Percentiles rank a stretch among this genome's conserved stretches.
Evolutionary conservation across 1,139 yeast species (phyloP).

Genomic region (Yamadazyma sp.): DNA sequence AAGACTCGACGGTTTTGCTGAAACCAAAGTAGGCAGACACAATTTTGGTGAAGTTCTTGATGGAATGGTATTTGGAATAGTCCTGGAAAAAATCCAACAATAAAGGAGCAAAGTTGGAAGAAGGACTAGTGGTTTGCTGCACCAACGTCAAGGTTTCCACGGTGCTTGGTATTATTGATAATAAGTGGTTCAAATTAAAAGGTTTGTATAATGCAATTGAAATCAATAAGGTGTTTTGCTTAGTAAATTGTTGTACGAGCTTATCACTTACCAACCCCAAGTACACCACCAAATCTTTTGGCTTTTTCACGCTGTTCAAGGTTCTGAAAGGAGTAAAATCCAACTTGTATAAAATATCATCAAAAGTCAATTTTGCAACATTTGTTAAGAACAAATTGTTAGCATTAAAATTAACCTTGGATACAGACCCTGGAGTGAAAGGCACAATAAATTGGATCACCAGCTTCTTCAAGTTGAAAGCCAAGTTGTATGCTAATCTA

Average conservation of each 20-base stretch:
- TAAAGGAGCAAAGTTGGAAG: slow-evolving; percentile 56
- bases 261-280: slow-evolving; percentile 57
- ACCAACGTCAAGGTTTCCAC: slow-evolving; percentile 62
- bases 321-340: slow-evolving; percentile 24
- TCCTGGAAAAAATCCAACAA: slow-evolving; percentile 75
- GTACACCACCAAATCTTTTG: slow-evolving; percentile 50
- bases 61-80: slow-evolving; percentile 46
- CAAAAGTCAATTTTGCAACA: slow-evolving; percentile 19
- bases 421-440: slow-evolving; percentile 10
- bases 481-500: slow-evolving; percentile 56
- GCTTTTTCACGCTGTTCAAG: slow-evolving; percentile 13
- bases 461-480: slow-evolving; percentile 48
- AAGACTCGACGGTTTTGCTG: slow-evolving; percentile 44
- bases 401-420: slow-evolving; percentile 4
- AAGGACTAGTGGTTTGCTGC: slow-evolving; percentile 54
- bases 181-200: slow-evolving; percentile 53
- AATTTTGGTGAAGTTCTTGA: slow-evolving; percentile 48
- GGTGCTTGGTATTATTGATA: slow-evolving; percentile 53
- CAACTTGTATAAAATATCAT: slow-evolving; percentile 27
- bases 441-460: slow-evolving; percentile 69
- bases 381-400: slow-evolving; percentile 10
- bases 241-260: slow-evolving; percentile 41
- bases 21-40: slow-evolving; percentile 61
- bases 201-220: slow-evolving; percentile 71
- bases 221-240: slow-evolving; percentile 49